phyloP scores from a whole-genome alignment of 108 stramenopile genomes.

The Pseudonitzschia pungens region DNA sequence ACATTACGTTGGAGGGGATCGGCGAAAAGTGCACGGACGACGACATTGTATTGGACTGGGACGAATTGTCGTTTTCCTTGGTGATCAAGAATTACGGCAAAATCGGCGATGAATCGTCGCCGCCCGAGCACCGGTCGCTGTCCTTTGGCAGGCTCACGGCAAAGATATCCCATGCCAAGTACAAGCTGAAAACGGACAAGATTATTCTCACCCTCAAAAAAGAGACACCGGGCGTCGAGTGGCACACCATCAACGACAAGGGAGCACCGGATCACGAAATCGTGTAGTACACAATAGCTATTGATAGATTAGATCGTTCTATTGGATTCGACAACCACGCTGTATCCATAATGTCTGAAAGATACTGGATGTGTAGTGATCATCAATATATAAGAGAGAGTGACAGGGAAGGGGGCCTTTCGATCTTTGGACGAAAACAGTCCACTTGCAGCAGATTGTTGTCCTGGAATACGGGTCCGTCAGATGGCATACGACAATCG shows the following conservation, averaged over 20 bases:
- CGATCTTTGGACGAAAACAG: too few relatives aligned
- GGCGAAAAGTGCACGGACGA: slow-evolving; percentile 54
- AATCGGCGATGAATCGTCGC: not conserved
- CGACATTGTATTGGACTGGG: slow-evolving; percentile 59
- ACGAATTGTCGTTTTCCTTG: slow-evolving; percentile 56
- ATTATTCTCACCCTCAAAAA: slow-evolving; percentile 71
- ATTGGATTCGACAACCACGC: not conserved
- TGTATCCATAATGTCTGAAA: too few relatives aligned
- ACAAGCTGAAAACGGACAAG: slow-evolving; percentile 59
- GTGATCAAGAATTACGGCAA: slow-evolving; percentile 54
- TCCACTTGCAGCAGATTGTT: too few relatives aligned
- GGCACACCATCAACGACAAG: slow-evolving; percentile 65
- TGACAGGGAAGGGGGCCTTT: too few relatives aligned
- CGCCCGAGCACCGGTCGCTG: slow-evolving; percentile 36
- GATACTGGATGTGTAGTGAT: too few relatives aligned
- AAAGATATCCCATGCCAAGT: slow-evolving; percentile 55
- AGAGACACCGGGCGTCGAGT: slow-evolving; percentile 42
- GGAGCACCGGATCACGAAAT: slow-evolving; percentile 57
- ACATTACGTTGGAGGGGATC: slow-evolving; percentile 64
- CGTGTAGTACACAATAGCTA: slow-evolving; percentile 25
- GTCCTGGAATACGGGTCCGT: too few relatives aligned
- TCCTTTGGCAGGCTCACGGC: slow-evolving; percentile 67
- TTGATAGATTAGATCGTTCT: too few relatives aligned
- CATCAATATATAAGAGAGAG: too few relatives aligned
- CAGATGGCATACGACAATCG: too few relatives aligned